Conservation (phyloP, 2,329 filamentous ascomycete species). For the Camptophora hylomeconis region DNA sequence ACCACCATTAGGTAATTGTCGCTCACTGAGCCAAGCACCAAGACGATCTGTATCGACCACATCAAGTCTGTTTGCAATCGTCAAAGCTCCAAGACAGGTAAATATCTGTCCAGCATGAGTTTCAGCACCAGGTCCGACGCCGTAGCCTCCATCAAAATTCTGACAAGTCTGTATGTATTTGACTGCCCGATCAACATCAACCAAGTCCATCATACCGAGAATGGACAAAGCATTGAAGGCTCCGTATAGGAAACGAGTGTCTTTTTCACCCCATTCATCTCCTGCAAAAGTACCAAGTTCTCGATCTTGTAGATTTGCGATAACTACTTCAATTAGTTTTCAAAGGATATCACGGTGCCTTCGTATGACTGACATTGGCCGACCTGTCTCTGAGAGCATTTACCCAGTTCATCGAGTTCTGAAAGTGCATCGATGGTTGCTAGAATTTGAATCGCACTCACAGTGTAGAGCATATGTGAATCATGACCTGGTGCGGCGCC, state of each 20-base stretch:
- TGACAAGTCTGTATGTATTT: slow-evolving; percentile 66
- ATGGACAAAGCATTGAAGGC: slow-evolving; percentile 83
- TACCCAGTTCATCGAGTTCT: slow-evolving; percentile 68
- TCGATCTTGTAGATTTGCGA: slow-evolving; percentile 67
- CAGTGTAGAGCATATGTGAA: slow-evolving; percentile 89
- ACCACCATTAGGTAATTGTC: slow-evolving; percentile 75
- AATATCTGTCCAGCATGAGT: slow-evolving; percentile 94
- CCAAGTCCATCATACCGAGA: slow-evolving; percentile 55
- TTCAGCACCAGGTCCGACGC: slow-evolving; percentile 77
- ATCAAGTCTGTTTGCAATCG: slow-evolving; percentile 71
- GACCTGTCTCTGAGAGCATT: slow-evolving; percentile 55
- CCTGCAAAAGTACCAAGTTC: slow-evolving; percentile 80
- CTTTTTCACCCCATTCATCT: slow-evolving; percentile 92
- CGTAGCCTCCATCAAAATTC: slow-evolving; percentile 93
- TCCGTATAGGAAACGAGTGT: slow-evolving; percentile 87
- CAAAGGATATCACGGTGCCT: too few species aligned
- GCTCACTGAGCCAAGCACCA: slow-evolving; percentile 82
- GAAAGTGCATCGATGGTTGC: slow-evolving; percentile 74
- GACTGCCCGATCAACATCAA: slow-evolving; percentile 71
- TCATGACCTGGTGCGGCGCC: slow-evolving; percentile 90
- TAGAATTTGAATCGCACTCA: slow-evolving; percentile 87
- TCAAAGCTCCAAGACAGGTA: slow-evolving; percentile 76
- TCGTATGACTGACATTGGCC: slow-evolving; percentile 60
- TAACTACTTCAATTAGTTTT: slow-evolving; percentile 37
- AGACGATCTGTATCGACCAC: slow-evolving; percentile 71